Evolutionary conservation across 257 asterid genomes (phyloP).

Genomic region (Solanum etuberosum): DNA sequence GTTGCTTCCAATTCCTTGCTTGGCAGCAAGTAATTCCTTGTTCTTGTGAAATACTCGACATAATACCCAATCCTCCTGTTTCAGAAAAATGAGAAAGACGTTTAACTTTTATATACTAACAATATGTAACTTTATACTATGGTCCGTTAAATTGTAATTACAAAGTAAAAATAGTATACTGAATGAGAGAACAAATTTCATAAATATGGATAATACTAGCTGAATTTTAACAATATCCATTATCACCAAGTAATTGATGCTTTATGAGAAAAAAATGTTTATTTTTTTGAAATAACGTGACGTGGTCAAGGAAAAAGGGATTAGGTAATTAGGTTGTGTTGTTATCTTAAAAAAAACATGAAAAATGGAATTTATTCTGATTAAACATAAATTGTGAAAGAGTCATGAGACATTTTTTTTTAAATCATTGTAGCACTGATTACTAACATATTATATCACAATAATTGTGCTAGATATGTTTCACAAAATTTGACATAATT

Average conservation of each 20-base stretch:
- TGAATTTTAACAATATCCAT: background rate
- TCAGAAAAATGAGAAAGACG: background rate
- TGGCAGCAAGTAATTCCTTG: constrained; percentile 14
- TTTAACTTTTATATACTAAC: background rate
- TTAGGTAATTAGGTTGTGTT: background rate
- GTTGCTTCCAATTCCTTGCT: constrained; percentile 15
- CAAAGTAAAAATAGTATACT: background rate
- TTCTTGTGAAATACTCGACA: constrained; percentile 74
- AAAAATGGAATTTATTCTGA: background rate
- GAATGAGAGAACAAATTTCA: background rate
- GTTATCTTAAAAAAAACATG: background rate
- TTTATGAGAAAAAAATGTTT: background rate
- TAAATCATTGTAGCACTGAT: background rate
- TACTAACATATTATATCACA: background rate
- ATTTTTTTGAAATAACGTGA: background rate
- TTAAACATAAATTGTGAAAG: background rate
- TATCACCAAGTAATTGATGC: background rate
- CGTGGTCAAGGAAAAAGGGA: background rate
- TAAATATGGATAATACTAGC: background rate
- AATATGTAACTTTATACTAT: background rate
- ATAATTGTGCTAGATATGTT: background rate
- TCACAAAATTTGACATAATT: background rate
- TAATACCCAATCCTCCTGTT: constrained; percentile 86
- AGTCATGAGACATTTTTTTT: background rate
- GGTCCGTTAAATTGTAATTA: background rate